Base-by-base conservation (phyloP, 345 rosid genomes). In the Syzygium grande region DNA sequence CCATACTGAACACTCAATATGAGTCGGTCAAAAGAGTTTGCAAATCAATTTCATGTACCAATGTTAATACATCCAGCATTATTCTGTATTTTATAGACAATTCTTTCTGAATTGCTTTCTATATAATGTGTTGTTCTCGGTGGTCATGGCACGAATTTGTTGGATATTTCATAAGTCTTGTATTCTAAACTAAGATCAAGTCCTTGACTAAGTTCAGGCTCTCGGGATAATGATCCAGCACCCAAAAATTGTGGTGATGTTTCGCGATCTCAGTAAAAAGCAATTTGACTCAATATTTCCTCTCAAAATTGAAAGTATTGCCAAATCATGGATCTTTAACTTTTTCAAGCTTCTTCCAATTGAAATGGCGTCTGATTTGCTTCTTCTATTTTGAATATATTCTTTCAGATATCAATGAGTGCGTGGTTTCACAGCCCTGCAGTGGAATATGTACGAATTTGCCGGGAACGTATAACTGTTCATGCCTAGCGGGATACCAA, bases 391-490 rank as follows among this genome's bases (percentile, higher is more conserved):
- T 63, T 30, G 38, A 63, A 5, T 63, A 63, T 29, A 15, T 29
- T 14, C 77, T 38, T 7, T 6, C 34, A 90, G 89, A 88, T 63
- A 77, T 89, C 12, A 46, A 92, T 38, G 93, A 92, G 73, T 89
- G 92, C 4, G n/a, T 7, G 27, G 53, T 52, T 51, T 43, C 86
- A 15, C 16, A 53, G 12, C 34, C 51, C 7, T 53, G 88, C 30
- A 7, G 19, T 7, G 21, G 38, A n/a, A n/a, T 14, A 63, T 89
- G 87, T 30, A 10, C 23, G 16, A 89, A 86, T 51, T 63, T 88
- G 2, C 2, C 7, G 3, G 93, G 96, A 29, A 85, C 11, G 77
- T 91, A 73, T 22, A 13, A 49, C 2, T 94, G 96, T 68, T 13
- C 12, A 0, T 94, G 94, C 87, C 88, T 73, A 23, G 86, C 87